These are phyloP conservation scores for Aspergillus brasiliensis DNA, from an alignment of 2,329 filamentous ascomycete genomes.

Conservation along the genomic window DNA sequence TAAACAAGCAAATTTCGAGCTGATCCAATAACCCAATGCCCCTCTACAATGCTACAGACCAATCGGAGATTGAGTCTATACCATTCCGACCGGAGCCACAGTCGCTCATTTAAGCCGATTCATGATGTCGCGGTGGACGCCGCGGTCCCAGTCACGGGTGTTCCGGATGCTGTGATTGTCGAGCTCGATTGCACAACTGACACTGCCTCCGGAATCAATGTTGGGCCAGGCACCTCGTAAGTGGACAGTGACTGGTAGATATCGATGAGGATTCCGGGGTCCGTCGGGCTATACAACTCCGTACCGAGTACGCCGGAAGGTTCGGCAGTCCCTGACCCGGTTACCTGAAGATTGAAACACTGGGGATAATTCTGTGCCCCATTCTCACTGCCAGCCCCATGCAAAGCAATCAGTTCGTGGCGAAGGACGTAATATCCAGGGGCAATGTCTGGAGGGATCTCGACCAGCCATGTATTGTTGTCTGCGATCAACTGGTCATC, in stretches of 20 bases:
- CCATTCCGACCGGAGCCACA: neutral
- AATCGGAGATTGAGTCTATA: neutral
- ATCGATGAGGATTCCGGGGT: conserved; percentile 61
- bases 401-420: conserved; percentile 55
- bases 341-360: conserved; percentile 61
- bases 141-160: conserved; percentile 8
- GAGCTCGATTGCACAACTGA: conserved; percentile 19
- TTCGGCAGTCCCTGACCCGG: conserved; percentile 50
- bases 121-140: neutral
- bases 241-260: conserved; percentile 47
- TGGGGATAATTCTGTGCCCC: conserved; percentile 55
- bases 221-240: conserved; percentile 21
- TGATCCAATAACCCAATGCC: neutral
- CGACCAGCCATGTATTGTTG: conserved; percentile 51
- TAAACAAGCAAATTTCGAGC: neutral
- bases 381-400: conserved; percentile 43
- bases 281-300: conserved; percentile 55
- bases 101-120: neutral
- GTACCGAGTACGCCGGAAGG: conserved; percentile 53
- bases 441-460: conserved; percentile 46
- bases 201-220: conserved; percentile 15
- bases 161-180: conserved; percentile 17
- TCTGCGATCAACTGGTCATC: conserved; percentile 53
- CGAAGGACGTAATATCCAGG: conserved; percentile 55
- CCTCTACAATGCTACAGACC: neutral